phyloP scores from a whole-genome alignment of 2,329 filamentous ascomycete species.

The Pestalotiopsis sp. region DNA sequence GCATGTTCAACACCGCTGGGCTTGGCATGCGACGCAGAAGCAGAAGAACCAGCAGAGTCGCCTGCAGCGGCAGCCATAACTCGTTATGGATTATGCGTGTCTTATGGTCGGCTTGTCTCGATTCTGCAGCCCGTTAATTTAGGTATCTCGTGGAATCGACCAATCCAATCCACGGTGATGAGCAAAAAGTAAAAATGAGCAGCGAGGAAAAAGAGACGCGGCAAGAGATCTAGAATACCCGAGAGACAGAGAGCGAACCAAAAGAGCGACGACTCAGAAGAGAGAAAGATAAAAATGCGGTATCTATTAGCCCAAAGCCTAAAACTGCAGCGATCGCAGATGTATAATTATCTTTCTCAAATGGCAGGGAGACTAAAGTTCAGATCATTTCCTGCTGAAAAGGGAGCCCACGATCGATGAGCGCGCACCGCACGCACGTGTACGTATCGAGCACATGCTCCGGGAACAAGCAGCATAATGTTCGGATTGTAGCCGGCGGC shows the following conservation, averaged over 20 bases:
- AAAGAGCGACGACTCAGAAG: neutral
- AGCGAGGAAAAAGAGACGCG: neutral
- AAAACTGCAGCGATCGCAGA: neutral
- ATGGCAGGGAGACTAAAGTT: neutral
- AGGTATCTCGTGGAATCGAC: neutral
- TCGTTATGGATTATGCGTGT: neutral
- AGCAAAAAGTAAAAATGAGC: neutral
- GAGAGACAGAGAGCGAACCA: neutral
- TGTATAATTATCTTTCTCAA: neutral
- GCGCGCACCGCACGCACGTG: neutral
- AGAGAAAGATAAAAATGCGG: neutral
- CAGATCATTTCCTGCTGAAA: neutral
- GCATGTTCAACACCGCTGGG: slow-evolving; percentile 27
- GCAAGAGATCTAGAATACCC: neutral
- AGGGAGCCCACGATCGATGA: neutral
- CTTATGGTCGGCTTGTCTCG: neutral
- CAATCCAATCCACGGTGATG: neutral
- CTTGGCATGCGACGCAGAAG: slow-evolving; percentile 17
- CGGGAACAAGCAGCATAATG: neutral
- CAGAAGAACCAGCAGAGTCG: neutral
- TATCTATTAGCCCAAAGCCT: slow-evolving; percentile 3
- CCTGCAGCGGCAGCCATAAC: slow-evolving; percentile 23
- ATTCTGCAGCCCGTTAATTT: neutral
- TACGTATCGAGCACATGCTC: neutral
- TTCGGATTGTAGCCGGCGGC: neutral